These are phyloP conservation scores for Solanum paucissectum DNA, from an alignment of 257 asterid genomes.

Conservation along the genomic window DNA sequence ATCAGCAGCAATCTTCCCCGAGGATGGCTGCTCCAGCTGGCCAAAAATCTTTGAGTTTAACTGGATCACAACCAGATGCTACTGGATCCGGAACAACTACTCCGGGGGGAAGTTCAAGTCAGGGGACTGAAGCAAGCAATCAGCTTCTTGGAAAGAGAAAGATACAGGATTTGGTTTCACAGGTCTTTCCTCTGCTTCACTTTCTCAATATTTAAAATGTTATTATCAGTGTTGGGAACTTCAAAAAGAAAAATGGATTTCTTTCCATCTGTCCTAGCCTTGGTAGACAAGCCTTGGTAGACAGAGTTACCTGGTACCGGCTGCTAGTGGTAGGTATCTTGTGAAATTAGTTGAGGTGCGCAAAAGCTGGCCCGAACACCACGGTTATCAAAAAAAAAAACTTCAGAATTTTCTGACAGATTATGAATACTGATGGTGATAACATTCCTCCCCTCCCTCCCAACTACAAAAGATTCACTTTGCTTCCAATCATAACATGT, in stretches of 20 bases:
- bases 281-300: background rate
- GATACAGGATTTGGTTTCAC: conserved; percentile 79
- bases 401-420: background rate
- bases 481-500: background rate
- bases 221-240: background rate
- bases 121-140: conserved; percentile 82
- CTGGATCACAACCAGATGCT: conserved; percentile 91
- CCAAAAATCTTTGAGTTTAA: conserved; percentile 73
- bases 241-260: background rate
- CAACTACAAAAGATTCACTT: background rate
- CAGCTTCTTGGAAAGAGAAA: conserved; percentile 89
- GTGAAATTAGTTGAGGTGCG: background rate
- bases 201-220: background rate
- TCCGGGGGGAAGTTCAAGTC: conserved; percentile 93
- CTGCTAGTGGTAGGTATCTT: background rate
- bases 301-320: background rate
- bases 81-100: conserved; percentile 84
- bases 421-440: background rate
- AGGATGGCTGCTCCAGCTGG: conserved; percentile 51
- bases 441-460: background rate
- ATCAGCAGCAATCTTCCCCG: conserved; percentile 62
- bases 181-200: conserved; percentile 32
- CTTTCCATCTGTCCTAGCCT: background rate
- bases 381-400: background rate
- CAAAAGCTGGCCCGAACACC: background rate